These are phyloP conservation scores for Cladosporium colombiae DNA, from an alignment of 2,329 filamentous ascomycete species.

Conservation along the genomic window DNA sequence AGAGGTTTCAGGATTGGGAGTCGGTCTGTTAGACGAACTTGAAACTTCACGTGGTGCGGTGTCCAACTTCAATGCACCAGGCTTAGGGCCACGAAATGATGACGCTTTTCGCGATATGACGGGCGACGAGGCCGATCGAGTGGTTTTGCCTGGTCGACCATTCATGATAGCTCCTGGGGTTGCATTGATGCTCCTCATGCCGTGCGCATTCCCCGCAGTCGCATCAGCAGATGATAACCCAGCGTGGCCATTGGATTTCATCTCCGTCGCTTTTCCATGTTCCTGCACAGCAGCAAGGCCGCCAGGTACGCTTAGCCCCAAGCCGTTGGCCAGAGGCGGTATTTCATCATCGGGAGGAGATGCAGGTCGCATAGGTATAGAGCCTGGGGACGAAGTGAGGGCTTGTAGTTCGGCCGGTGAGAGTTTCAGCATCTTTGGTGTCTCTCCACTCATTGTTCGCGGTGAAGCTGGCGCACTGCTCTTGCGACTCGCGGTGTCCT, in stretches of 20 bases:
- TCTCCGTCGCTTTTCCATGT: background rate
- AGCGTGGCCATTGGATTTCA: background rate
- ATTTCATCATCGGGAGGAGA: constrained; percentile 41
- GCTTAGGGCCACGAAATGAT: constrained; percentile 24
- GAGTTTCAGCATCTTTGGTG: constrained; percentile 48
- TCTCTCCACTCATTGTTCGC: constrained; percentile 19
- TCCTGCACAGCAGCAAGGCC: background rate
- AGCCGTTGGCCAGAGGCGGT: constrained; percentile 16
- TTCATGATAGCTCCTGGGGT: constrained; percentile 25
- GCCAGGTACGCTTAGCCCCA: constrained; percentile 11
- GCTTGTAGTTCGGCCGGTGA: constrained; percentile 58
- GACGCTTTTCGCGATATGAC: constrained; percentile 42
- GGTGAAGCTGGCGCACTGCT: constrained; percentile 21
- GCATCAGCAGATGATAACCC: background rate
- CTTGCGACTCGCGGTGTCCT: constrained; percentile 14
- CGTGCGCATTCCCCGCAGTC: constrained; percentile 17
- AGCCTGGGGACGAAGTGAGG: constrained; percentile 56
- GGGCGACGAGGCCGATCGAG: constrained; percentile 41
- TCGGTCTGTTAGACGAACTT: constrained; percentile 31
- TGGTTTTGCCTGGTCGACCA: constrained; percentile 35
- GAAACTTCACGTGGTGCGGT: constrained; percentile 29
- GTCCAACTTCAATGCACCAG: constrained; percentile 39
- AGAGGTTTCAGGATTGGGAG: constrained; percentile 33
- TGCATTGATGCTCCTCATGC: constrained; percentile 37
- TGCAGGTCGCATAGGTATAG: constrained; percentile 52